These are phyloP conservation scores for Sextonia rubra DNA, from an alignment of 164 flowering plant genomes.

Conservation along the genomic window DNA sequence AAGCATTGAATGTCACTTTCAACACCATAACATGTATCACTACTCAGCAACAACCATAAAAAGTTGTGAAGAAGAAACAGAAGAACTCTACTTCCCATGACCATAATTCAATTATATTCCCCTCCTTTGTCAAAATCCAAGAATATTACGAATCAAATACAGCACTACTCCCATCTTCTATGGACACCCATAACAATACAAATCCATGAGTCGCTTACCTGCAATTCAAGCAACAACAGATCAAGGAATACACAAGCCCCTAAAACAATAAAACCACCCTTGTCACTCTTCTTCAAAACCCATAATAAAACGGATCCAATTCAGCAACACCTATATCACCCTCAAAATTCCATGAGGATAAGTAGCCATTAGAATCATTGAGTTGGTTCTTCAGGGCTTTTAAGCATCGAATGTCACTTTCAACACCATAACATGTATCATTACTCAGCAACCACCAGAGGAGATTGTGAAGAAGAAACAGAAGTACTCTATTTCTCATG, in stretches of 20 bases:
- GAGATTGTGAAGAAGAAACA: conserved; percentile 11
- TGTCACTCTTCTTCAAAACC: background rate
- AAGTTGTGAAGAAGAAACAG: conserved; percentile 2
- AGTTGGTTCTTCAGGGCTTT: no score
- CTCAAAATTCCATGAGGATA: background rate
- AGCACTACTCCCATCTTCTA: background rate
- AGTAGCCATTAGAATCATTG: no score
- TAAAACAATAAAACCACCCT: background rate
- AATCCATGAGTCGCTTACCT: background rate
- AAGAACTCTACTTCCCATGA: background rate
- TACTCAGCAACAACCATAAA: conserved; percentile 17
- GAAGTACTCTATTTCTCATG: conserved; percentile 1
- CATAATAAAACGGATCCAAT: background rate
- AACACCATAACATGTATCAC: conserved; percentile 3
- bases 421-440: conserved; percentile 3
- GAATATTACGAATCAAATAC: background rate
- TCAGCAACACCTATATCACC: background rate
- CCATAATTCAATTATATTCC: background rate
- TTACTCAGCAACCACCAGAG: conserved; percentile 19
- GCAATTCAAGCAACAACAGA: background rate
- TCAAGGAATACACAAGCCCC: background rate
- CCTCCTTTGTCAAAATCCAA: conserved; percentile 2
- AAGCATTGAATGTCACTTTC: no score
- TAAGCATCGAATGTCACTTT: no score
- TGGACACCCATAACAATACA: no score